Evolutionary conservation across 2,329 filamentous ascomycete genomes (phyloP).

Genomic region (Trichoderma sp.): DNA sequence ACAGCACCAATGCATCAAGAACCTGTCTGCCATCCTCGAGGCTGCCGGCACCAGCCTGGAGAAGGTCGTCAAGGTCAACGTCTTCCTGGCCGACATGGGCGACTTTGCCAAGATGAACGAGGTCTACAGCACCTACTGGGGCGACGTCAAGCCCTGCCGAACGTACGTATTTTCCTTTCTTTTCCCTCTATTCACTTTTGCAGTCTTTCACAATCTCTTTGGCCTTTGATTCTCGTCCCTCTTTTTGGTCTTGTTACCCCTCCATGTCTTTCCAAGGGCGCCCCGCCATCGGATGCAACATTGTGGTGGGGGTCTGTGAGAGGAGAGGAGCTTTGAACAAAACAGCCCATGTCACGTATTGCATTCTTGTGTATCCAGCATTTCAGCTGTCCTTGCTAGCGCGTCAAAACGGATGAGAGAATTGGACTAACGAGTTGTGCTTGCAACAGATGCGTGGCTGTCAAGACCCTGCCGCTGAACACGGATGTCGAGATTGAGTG

Average conservation of each 20-base stretch:
- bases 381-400: neutral
- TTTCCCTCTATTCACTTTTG: neutral
- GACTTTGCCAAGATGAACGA: conserved; percentile 75
- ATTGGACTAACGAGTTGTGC: neutral
- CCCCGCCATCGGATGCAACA: conserved; percentile 19
- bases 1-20: conserved; percentile 64
- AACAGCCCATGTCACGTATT: neutral
- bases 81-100: conserved; percentile 72
- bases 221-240: neutral
- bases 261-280: neutral
- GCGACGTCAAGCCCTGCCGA: conserved; percentile 45
- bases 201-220: neutral
- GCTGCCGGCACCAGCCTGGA: conserved; percentile 64
- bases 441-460: conserved; percentile 34
- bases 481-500: conserved; percentile 38
- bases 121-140: conserved; percentile 69
- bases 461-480: conserved; percentile 35
- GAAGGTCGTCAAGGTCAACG: conserved; percentile 69
- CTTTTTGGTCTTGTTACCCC: neutral
- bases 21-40: conserved; percentile 66
- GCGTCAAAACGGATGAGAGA: neutral
- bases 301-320: neutral
- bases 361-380: neutral
- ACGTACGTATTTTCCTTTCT: conserved; percentile 34
- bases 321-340: neutral